A percentile compares a stretch with the other conserved stretches of the same genome.
Conservation (phyloP, 495 filamentous ascomycete species). For the Tetracladium setigerum region DNA sequence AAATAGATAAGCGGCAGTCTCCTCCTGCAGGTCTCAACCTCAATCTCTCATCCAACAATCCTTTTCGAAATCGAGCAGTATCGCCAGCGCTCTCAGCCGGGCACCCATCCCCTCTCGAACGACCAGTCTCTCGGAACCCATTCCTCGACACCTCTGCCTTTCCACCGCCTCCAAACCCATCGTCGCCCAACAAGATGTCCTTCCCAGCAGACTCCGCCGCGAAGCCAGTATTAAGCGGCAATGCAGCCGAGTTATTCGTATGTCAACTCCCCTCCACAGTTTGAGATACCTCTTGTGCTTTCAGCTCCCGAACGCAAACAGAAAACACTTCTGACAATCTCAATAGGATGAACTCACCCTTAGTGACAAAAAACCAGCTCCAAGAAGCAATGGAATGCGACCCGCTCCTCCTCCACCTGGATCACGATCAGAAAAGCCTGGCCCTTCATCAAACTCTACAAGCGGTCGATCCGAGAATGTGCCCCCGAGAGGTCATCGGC, state of each 20-base stretch:
- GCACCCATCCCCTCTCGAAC: slow-evolving; percentile 36
- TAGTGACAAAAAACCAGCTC: slow-evolving; percentile 29
- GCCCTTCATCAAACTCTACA: slow-evolving; percentile 17
- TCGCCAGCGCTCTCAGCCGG: slow-evolving; percentile 45
- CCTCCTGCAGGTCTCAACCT: slow-evolving; percentile 38
- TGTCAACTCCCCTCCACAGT: slow-evolving; percentile 29
- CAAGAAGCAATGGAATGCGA: slow-evolving; percentile 7
- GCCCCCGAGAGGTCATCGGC: slow-evolving; percentile 44
- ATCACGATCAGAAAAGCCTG: slow-evolving; percentile 31
- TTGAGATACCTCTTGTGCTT: background rate
- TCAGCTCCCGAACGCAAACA: background rate
- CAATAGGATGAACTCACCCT: slow-evolving; percentile 42
- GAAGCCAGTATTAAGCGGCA: slow-evolving; percentile 44
- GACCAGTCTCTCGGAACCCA: slow-evolving; percentile 81
- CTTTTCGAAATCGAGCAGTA: slow-evolving; percentile 85
- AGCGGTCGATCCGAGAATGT: slow-evolving; percentile 38
- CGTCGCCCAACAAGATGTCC: slow-evolving; percentile 46
- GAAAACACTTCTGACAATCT: slow-evolving; percentile 5
- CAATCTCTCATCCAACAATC: slow-evolving; percentile 88
- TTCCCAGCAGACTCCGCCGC: slow-evolving; percentile 40
- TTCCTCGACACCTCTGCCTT: slow-evolving; percentile 70
- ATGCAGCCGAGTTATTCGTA: slow-evolving; percentile 87
- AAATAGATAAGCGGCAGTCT: slow-evolving; percentile 25
- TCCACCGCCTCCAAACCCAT: slow-evolving; percentile 20
- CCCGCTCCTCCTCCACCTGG: slow-evolving; percentile 34